Evolutionary conservation across 805 yeast genomes (phyloP).

Genomic region (Babjeviella inositovora): DNA sequence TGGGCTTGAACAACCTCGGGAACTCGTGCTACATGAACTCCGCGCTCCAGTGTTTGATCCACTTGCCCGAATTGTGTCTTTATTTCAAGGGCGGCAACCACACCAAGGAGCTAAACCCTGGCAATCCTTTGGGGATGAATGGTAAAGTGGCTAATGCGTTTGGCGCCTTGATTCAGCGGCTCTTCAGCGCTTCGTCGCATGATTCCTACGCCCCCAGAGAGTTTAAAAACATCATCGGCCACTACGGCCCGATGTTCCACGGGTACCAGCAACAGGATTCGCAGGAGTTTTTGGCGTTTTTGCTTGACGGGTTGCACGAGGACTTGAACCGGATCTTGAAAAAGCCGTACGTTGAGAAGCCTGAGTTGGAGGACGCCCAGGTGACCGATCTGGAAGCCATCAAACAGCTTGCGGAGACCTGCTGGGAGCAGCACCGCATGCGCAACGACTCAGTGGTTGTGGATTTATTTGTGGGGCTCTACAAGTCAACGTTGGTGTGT

Average conservation of each 20-base stretch:
- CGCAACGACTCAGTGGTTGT: slow-evolving; percentile 76
- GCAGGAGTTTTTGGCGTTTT: slow-evolving; percentile 79
- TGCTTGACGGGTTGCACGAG: slow-evolving; percentile 82
- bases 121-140: slow-evolving; percentile 73
- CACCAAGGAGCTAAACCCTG: slow-evolving; percentile 48
- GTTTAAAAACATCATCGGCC: slow-evolving; percentile 67
- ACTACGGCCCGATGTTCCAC: slow-evolving; percentile 60
- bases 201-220: slow-evolving; percentile 52
- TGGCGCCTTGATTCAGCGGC: slow-evolving; percentile 45
- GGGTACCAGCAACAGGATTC: slow-evolving; percentile 87
- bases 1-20: slow-evolving; percentile 62
- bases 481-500: slow-evolving; percentile 79
- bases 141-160: slow-evolving; percentile 75
- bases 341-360: slow-evolving; percentile 83
- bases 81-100: slow-evolving; percentile 55
- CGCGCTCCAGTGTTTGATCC: slow-evolving; percentile 79
- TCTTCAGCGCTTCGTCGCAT: slow-evolving; percentile 25
- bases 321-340: slow-evolving; percentile 71
- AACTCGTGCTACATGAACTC: slow-evolving; percentile 93
- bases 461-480: slow-evolving; percentile 82
- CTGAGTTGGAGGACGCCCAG: slow-evolving; percentile 56
- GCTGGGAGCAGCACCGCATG: slow-evolving; percentile 68
- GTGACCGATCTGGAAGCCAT: slow-evolving; percentile 36
- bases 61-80: slow-evolving; percentile 66
- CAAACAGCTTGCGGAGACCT: slow-evolving; percentile 45